phyloP scores from a whole-genome alignment of 768 basidiomycete species.

The Dioszegia hungarica region DNA sequence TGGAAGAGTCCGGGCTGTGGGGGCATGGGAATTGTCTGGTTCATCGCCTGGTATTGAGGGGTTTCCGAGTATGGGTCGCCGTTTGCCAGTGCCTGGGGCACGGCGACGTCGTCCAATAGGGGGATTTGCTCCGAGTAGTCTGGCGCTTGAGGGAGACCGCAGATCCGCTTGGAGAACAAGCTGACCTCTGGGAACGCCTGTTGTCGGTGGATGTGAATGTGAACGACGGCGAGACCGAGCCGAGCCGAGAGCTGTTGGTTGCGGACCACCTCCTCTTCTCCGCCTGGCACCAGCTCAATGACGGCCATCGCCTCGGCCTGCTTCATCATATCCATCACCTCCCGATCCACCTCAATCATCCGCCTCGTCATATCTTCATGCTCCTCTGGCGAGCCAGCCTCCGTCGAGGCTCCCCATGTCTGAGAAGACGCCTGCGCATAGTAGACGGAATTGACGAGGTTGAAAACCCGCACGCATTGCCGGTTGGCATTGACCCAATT shows the following conservation, averaged over 20 bases:
- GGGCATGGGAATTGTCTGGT: not conserved
- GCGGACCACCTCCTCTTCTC: conserved; percentile 46
- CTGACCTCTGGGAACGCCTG: conserved; percentile 49
- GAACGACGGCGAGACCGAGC: conserved; percentile 42
- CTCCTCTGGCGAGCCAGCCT: not conserved
- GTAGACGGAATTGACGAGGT: conserved; percentile 39
- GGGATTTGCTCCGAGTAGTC: conserved; percentile 4
- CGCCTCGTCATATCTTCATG: conserved; percentile 4
- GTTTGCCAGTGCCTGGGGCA: not conserved
- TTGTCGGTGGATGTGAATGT: conserved; percentile 47
- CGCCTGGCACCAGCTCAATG: conserved; percentile 45
- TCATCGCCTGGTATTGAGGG: not conserved
- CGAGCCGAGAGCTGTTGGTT: conserved; percentile 46
- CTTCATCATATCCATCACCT: conserved; percentile 38
- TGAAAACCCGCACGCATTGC: conserved; percentile 33
- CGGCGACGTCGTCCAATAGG: not conserved
- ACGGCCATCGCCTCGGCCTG: conserved; percentile 35
- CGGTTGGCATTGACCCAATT: conserved; percentile 39
- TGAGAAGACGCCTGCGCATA: conserved; percentile 10
- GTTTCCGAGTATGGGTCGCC: not conserved
- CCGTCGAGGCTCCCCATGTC: conserved; percentile 10
- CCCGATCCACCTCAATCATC: conserved; percentile 34
- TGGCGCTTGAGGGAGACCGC: conserved; percentile 39
- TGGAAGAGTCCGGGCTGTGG: not conserved
- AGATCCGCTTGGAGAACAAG: conserved; percentile 46